Evolutionary conservation across 2,329 filamentous ascomycete species (phyloP), one percentile per base, ranked within the genome.

Genomic region (Talaromyces sp.): DNA sequence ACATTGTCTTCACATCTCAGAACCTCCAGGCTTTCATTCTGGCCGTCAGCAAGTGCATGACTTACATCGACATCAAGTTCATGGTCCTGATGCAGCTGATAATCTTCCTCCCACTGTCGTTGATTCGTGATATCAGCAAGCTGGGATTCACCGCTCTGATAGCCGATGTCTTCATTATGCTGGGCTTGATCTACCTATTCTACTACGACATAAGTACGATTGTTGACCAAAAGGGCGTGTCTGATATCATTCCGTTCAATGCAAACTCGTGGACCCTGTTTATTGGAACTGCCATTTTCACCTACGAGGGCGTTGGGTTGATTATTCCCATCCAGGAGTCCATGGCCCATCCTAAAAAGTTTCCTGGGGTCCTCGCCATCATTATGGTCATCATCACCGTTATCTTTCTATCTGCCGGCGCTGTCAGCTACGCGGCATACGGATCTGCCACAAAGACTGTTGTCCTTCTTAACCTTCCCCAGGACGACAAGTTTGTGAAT

Each of bases 281-380:
- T 74, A 99, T 99, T 68, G 95, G 94, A 63, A 99, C 95, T 0
- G 94, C 95, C 29, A 97, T 99, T 72, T 99, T 99, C 78, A 97
- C 94, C 0, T 99, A 97, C 71, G 94, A 99, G 73, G 94, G 94
- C 29, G 95, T 99, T 63, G 95, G 94, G 12, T 85, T 99, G 54
- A 95, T 99, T 74, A 97, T 99, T 64, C 94, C 95, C 0, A 97
- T 99, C 62, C 95, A 99, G 75, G 92, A 95, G 70, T 95, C 92
- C 24, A 99, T 99, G 94, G 90, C 88, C 71, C 82, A 92, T 48
- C 95, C 93, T 0, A 81, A 87, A 65, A 93, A 96, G 73, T 99
- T 99, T 75, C 92, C 94, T 53, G 84, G 85, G 62, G 93, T 99
- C 54, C 86, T 99, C 65, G 89, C 87, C 55, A 83, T 86, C 46